Conservation (phyloP, 2,329 filamentous ascomycete genomes). For the Colletotrichum navitas region DNA sequence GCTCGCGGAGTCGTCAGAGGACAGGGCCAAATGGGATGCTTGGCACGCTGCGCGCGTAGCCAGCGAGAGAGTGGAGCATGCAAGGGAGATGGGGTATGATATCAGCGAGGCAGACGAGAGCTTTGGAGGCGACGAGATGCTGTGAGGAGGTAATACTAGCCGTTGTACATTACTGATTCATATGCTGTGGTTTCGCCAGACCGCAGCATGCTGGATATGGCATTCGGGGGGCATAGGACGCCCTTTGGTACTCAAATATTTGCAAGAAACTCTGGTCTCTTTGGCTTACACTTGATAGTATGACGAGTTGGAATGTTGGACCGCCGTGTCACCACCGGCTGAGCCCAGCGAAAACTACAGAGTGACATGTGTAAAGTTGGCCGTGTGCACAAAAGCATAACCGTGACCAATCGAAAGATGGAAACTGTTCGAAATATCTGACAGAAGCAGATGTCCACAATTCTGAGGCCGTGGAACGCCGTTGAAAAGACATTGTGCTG, state of each 20-base stretch:
- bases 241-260: constrained; percentile 14
- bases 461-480: neutral
- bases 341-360: neutral
- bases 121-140: constrained; percentile 50
- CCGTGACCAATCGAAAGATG: neutral
- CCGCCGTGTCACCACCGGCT: neutral
- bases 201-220: constrained; percentile 31
- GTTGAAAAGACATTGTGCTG: neutral
- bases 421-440: neutral
- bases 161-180: constrained; percentile 21
- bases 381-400: neutral
- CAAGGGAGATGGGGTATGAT: constrained; percentile 56
- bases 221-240: constrained; percentile 6
- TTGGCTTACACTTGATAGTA: neutral
- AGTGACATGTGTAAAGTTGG: neutral
- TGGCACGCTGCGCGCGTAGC: constrained; percentile 59
- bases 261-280: neutral
- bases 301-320: neutral
- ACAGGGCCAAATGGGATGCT: constrained; percentile 57
- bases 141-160: constrained; percentile 37
- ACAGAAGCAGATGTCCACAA: neutral
- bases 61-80: constrained; percentile 55
- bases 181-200: neutral
- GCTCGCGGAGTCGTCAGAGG: constrained; percentile 55
- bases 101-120: constrained; percentile 52